These are phyloP conservation scores for Russula sp. DNA, from an alignment of 768 basidiomycete genomes.

Conservation along the genomic window DNA sequence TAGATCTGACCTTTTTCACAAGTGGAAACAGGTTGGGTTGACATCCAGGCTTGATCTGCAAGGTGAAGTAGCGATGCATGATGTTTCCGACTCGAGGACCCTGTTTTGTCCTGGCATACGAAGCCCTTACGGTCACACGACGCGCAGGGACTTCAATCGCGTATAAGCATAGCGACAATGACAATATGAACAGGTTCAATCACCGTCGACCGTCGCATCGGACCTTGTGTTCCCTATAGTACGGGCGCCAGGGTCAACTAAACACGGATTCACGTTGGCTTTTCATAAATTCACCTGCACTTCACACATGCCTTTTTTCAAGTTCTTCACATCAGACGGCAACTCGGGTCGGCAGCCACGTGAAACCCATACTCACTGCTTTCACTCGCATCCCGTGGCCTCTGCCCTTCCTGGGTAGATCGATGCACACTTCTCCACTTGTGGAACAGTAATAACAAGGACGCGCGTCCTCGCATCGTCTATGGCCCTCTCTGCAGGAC, in stretches of 20 bases:
- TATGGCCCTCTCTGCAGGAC: conserved; percentile 53
- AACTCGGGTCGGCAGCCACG: not conserved
- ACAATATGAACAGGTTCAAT: not conserved
- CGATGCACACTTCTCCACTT: conserved; percentile 47
- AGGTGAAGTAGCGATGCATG: not conserved
- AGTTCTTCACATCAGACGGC: conserved; percentile 10
- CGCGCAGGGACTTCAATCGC: conserved; percentile 19
- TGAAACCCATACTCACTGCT: conserved; percentile 43
- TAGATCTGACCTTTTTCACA: conserved; percentile 2
- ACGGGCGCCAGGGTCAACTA: not conserved
- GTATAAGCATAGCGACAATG: not conserved
- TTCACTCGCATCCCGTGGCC: conserved; percentile 62
- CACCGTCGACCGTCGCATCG: conserved; percentile 30
- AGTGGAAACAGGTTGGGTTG: not conserved
- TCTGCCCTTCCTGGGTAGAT: conserved; percentile 47
- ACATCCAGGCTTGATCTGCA: not conserved
- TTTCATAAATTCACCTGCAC: conserved; percentile 28
- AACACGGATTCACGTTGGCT: not conserved
- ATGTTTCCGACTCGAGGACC: not conserved
- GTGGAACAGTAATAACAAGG: conserved; percentile 55
- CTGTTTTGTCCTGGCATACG: conserved; percentile 17
- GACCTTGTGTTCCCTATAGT: conserved; percentile 29
- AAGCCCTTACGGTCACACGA: conserved; percentile 25
- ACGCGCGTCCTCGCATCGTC: conserved; percentile 56
- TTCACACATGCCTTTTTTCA: conserved; percentile 31